Base-by-base conservation (phyloP, 2,329 filamentous ascomycete genomes). In the Purpureocillium takamizusanense region DNA sequence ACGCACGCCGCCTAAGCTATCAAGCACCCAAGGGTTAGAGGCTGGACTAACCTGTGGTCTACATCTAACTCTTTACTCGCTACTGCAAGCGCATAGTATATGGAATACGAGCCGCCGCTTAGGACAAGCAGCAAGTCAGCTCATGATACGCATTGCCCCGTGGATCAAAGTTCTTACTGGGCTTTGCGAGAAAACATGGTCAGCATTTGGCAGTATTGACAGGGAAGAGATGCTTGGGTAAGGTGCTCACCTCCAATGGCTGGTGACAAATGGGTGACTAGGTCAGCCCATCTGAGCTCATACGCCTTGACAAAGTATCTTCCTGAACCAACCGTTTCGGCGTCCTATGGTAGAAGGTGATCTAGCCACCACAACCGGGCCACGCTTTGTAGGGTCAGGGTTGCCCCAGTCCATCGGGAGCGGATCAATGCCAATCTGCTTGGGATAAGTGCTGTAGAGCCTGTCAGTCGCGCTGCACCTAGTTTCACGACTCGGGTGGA, bases 361-460 rank as follows among this genome's bases (percentile, higher is more conserved):
- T 51, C 87, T 76, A 18, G 83, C 92, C 32, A 95, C 90, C 37
- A 95, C 82, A 36, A 97, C 85, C 4, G 90, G 90, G 2, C 90
- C 92, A 61, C 90, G 78, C 51, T 79, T 69, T 41, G 72, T 61
- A 30, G 86, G 78, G 57, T 94, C 85, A 39, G 74, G 65, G 39
- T 86, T 78, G 36, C 90, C 90, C 90, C 90, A 97, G 49, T 84
- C 74, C 71, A 97, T 78, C 16, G 80, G 77, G 37, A 95, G 67
- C n/a, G 90, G 89, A 47, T 94, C 86, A 61, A 97, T 90, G 45
- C 90, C 90, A 48, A 86, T 87, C 64, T 95, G 90, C 51, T 87
- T 88, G 21, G 90, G 90, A 61, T 97, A 95, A 6, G 89, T 95
- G 36, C 74, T 78, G n/a, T n/a, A n/a, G n/a, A n/a, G n/a, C n/a